Evolutionary conservation across 805 yeast species (phyloP), one percentile per base, ranked within the genome.

Genomic region (Priceomyces carsonii): DNA sequence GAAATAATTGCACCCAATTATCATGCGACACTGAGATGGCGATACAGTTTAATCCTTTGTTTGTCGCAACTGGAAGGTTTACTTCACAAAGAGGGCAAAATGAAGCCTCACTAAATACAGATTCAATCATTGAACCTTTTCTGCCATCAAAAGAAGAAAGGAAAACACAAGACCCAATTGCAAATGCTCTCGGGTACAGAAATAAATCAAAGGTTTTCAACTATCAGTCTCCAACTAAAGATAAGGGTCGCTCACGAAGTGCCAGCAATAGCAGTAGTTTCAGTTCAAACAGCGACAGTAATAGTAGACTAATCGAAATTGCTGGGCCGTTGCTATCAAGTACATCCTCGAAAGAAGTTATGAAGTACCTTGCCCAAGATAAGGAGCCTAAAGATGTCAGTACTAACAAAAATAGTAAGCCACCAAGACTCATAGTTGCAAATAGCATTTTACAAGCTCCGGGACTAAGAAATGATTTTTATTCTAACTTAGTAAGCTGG

Each of bases 401-500:
- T 13, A 6, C 26, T 1, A 29, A 26, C 8, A 35, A 18, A 5
- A 13, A 23, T 4, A 13, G 25, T 13, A 41, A 22, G 6, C 28
- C 29, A 8, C 24, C 28, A 12, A 42, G 31, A 28, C 14, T 36
- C 7, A 25, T 36, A 15, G 27, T 38, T 32, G 49, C 45, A 16
- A 36, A 26, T 20, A 36, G 39, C 16, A 36, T 31, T 12, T 39
- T 59, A n/a, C 59, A 57, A 26, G 90, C 93, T 0, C 89, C 89
- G 0, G 78, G 79, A 2, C 56, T 87, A 35, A 63, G 82, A 41
- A 82, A 85, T 55, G 95, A 88, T 53, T 87, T 80, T 51, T 88
- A 87, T 57, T 73, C 86, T 1, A 85, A 85, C 50, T 63, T 85
- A 36, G 73, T 87, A 0, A 74, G 87, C 4, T 87, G 95, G 95